Base-by-base conservation (phyloP, 169 alveolate species). In the Plasmodium knowlesi region DNA sequence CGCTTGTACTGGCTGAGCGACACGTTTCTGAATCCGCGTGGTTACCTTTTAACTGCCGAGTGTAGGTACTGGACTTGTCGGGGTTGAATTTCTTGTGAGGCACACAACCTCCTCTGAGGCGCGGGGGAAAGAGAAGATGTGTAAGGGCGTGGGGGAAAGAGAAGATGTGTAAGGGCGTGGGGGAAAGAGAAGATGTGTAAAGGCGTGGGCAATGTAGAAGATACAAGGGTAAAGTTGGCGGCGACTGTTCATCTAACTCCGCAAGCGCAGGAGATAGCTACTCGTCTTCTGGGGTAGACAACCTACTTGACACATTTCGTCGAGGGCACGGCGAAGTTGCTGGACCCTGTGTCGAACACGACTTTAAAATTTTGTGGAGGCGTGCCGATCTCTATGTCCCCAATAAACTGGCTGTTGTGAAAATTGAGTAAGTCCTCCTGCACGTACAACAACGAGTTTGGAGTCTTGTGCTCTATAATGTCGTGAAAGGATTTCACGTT, bases 371-470 rank as follows among this genome's bases (percentile, higher is more conserved):
- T 95, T 79, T 92, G 95, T 28, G 98, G 97, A 2, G 99, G 99
- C 14, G 98, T 97, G 50, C 99, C 99, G 22, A 97, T 94, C 72
- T 96, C 95, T 12, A 98, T 97, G 71, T 97, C 97, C 22, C 98
- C 99, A 95, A 98, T 97, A 81, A 97, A 98, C 61, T 98, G 99
- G 82, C 98, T 97, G 95, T 98, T 98, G 88, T 98, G 98, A 95
- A 96, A 98, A 83, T 98, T 98, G 61, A 95, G 92, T 71, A 98
- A 96, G 71, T 96, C 96, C 88, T 97, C 96, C 83, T 84, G 93
- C 41, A 85, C 84, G 61, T 85, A 85, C 61, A 76, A 46, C 79
- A 85, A 85, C 37, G 84, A 73, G 80, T 85, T 85, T 10, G 93
- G 93, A 14, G 46, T 85, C n/a, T 53, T 85, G 25, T 53, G 34